Evolutionary conservation across 2,329 filamentous ascomycete genomes (phyloP).

Genomic region (Pseudogymnoascus sp.): DNA sequence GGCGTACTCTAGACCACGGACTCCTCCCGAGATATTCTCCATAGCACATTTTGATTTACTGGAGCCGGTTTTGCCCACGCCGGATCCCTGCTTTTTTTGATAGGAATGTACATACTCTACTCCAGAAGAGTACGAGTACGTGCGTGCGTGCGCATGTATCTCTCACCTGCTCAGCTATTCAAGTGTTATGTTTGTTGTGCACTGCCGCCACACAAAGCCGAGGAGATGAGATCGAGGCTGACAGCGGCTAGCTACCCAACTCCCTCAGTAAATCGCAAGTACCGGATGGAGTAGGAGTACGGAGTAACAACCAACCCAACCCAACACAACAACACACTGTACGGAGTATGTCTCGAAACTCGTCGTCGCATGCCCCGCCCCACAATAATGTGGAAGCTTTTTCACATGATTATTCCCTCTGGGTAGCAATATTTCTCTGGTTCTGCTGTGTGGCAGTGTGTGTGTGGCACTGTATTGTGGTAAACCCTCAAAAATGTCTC

Average conservation of each 20-base stretch:
- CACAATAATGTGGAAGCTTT: slow-evolving; percentile 3
- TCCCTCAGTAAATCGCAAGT: not conserved
- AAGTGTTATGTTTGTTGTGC: not conserved
- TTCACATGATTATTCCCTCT: slow-evolving; percentile 6
- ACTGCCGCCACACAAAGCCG: not conserved
- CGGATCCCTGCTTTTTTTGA: not conserved
- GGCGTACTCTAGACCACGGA: not conserved
- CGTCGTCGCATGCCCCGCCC: slow-evolving; percentile 1
- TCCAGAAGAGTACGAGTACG: not conserved
- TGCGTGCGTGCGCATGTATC: too few species aligned
- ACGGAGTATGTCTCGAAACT: not conserved
- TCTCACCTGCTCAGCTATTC: not conserved
- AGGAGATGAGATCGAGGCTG: not conserved
- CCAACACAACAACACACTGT: not conserved
- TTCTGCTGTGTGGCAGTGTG: not conserved
- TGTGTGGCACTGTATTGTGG: not conserved
- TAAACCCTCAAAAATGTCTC: slow-evolving; percentile 2
- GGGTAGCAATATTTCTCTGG: not conserved
- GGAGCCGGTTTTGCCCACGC: slow-evolving; percentile 3
- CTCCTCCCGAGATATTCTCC: not conserved
- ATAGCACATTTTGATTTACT: not conserved
- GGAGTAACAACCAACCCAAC: not conserved
- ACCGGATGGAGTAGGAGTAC: not conserved
- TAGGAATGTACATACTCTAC: not conserved
- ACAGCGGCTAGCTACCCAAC: slow-evolving; percentile 2